phyloP scores from a whole-genome alignment of 352 stramenopile species.

The Globisporangium barbulae region DNA sequence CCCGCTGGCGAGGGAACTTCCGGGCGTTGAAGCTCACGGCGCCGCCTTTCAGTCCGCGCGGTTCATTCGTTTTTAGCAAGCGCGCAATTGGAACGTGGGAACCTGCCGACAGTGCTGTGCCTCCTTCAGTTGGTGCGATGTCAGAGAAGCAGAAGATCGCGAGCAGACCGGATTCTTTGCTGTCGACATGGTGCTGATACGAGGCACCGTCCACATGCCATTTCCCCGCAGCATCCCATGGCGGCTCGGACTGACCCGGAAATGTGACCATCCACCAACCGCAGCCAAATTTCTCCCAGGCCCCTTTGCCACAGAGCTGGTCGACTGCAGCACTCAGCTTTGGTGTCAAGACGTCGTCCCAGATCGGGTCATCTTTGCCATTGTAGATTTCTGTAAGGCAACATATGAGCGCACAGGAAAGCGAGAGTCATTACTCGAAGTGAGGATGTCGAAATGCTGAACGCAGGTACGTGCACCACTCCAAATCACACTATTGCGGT shows the following conservation, averaged over 20 bases:
- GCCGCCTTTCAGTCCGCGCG: conserved; percentile 58
- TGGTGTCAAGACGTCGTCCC: conserved; percentile 39
- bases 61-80: conserved; percentile 46
- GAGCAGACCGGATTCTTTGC: conserved; percentile 60
- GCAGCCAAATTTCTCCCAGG: conserved; percentile 69
- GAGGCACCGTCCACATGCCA: conserved; percentile 81
- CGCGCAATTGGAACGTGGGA: conserved; percentile 61
- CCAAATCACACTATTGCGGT: not conserved
- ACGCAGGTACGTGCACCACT: not conserved
- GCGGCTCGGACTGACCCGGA: conserved; percentile 38
- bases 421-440: conserved; percentile 2
- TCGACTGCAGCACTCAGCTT: conserved; percentile 55
- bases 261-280: conserved; percentile 88
- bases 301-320: conserved; percentile 60
- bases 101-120: conserved; percentile 61
- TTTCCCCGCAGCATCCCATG: conserved; percentile 66
- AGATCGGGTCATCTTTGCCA: conserved; percentile 32
- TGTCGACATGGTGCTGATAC: conserved; percentile 75
- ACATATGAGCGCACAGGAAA: not conserved
- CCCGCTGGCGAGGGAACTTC: conserved; percentile 23
- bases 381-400: conserved; percentile 43
- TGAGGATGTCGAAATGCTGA: not conserved
- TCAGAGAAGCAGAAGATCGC: conserved; percentile 85
- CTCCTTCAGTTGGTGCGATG: conserved; percentile 53
- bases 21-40: conserved; percentile 43